phyloP scores from a whole-genome alignment of 441 rosid species.

The Croton setiger region DNA sequence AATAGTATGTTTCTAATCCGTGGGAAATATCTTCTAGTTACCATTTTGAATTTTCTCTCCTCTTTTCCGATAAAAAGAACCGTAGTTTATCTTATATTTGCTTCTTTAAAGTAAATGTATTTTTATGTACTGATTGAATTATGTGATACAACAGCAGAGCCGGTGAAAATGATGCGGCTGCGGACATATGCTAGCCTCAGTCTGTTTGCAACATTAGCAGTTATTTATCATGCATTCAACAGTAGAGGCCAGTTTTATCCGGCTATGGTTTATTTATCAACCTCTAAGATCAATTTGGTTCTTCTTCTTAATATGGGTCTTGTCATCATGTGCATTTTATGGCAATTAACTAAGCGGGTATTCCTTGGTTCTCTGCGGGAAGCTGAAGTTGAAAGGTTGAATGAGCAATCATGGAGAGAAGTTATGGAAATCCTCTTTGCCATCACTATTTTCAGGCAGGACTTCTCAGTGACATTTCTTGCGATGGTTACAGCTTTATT shows the following conservation, averaged over 20 bases:
- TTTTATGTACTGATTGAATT: slow-evolving; percentile 4
- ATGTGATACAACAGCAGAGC: slow-evolving; percentile 19
- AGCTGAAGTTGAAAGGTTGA: slow-evolving; percentile 89
- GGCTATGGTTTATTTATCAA: slow-evolving; percentile 77
- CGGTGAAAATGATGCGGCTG: slow-evolving; percentile 64
- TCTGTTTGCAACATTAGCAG: slow-evolving; percentile 51
- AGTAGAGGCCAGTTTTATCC: slow-evolving; percentile 96
- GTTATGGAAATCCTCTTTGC: slow-evolving; percentile 97
- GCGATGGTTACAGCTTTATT: slow-evolving; percentile 76
- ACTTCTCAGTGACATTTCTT: slow-evolving; percentile 77
- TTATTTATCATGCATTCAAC: slow-evolving; percentile 81
- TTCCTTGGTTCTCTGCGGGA: slow-evolving; percentile 91
- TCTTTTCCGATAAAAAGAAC: not conserved
- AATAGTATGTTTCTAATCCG: not conserved
- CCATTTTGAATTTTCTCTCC: not conserved
- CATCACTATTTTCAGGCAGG: slow-evolving; percentile 89
- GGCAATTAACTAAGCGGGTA: slow-evolving; percentile 72
- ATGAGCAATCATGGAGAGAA: slow-evolving; percentile 97
- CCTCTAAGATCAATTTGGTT: slow-evolving; percentile 84
- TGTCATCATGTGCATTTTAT: slow-evolving; percentile 71
- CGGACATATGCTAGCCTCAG: slow-evolving; percentile 73
- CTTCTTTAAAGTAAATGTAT: not conserved
- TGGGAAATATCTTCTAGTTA: not conserved
- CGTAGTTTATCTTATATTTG: not conserved
- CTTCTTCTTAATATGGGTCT: slow-evolving; percentile 90